Base-by-base conservation (phyloP, 441 rosid species). In the Populus hybrid region DNA sequence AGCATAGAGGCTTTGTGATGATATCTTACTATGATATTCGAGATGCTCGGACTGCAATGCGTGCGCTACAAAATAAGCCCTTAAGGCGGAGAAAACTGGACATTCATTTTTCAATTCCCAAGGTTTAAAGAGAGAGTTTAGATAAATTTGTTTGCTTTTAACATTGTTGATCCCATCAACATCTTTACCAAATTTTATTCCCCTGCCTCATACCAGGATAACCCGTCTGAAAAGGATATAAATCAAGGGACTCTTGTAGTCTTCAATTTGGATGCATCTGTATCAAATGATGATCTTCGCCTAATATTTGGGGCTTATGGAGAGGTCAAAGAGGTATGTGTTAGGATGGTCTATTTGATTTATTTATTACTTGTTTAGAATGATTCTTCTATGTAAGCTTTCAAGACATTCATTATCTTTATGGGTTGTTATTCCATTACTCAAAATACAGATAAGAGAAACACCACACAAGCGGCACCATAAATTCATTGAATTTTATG, bases 1-100 rank as follows among this genome's bases (percentile, higher is more conserved):
- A 97, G 86, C 99, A 97, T 79, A 86, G 99, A 82, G 99, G 99
- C 21, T 97, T 97, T 78, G 99, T 97, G 77, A 97, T 97, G 99
- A 97, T 97, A 84, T n/a, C n/a, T n/a, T n/a, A n/a, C n/a, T n/a
- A n/a, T n/a, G n/a, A n/a, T n/a, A n/a, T n/a, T n/a, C n/a, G n/a
- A n/a, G n/a, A n/a, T n/a, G n/a, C n/a, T n/a, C n/a, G n/a, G n/a
- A n/a, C n/a, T n/a, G n/a, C n/a, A n/a, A n/a, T n/a, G n/a, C n/a
- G n/a, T n/a, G n/a, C n/a, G n/a, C n/a, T n/a, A n/a, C n/a, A n/a
- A n/a, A n/a, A n/a, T n/a, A n/a, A n/a, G n/a, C n/a, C n/a, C n/a
- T n/a, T n/a, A n/a, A n/a, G n/a, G n/a, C n/a, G n/a, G n/a, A n/a
- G n/a, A n/a, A n/a, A n/a, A n/a, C n/a, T n/a, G n/a, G n/a, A n/a